These are phyloP conservation scores for Acanthamoeba castellanii DNA, from an alignment of 208 protist species.

Conservation along the genomic window DNA sequence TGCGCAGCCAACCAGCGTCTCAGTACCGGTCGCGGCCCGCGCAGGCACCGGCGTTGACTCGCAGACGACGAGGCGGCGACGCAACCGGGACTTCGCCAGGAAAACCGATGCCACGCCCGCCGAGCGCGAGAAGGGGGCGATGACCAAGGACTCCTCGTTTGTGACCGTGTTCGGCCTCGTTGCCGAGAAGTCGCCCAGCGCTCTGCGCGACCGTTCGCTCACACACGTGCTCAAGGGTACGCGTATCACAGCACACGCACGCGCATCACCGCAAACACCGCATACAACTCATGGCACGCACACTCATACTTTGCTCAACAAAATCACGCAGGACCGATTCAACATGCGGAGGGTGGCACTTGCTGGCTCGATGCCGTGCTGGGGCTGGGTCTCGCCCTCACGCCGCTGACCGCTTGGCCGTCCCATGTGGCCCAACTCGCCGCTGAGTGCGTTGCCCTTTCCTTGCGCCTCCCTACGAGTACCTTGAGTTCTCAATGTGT, in stretches of 20 bases:
- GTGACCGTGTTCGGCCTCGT: constrained; percentile 17
- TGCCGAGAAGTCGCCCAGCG: not conserved
- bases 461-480: not conserved
- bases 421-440: not conserved
- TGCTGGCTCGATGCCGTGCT: constrained; percentile 50
- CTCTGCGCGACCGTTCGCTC: not conserved
- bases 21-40: not conserved
- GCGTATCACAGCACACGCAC: not conserved
- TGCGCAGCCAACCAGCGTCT: not conserved
- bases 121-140: not conserved
- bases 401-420: not conserved
- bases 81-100: constrained; percentile 3
- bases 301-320: too few species aligned
- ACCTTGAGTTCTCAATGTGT: too few species aligned
- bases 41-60: not conserved
- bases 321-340: not conserved
- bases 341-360: not conserved
- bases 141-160: not conserved
- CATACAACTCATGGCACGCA: not conserved
- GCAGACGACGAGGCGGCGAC: not conserved
- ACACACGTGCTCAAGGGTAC: constrained; percentile 2
- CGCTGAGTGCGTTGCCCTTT: not conserved
- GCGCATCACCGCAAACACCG: not conserved
- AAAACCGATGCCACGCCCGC: not conserved
- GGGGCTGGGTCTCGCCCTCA: not conserved